Base-by-base conservation (phyloP, 352 stramenopile species). In the Phytophthora quininea region DNA sequence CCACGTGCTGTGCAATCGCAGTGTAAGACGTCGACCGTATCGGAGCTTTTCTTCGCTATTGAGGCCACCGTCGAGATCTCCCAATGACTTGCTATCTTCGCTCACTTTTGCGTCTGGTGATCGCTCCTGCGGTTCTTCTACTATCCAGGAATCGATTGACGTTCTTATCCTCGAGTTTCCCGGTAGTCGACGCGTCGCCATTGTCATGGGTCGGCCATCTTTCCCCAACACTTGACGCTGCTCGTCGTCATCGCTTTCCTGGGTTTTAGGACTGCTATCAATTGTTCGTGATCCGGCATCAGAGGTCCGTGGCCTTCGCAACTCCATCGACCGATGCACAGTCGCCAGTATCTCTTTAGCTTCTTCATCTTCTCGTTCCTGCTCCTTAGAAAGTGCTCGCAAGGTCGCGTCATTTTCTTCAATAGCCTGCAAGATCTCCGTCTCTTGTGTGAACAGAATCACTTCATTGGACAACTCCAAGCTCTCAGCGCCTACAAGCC, bases 361-460 rank as follows among this genome's bases (percentile, higher is more conserved):
- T 31, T 75, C 76, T 58, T 87, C 76, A 40, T 91, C 79, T 58
- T 90, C 70, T 10, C 65, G 75, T 48, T 89, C 51, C 47, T 89
- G 73, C 19, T 78, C 64, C 27, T 65, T 48, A 0, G 69, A 54
- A 5, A 77, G 59, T n/a, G 33, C 15, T 43, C 49, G 54, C 19
- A 89, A 56, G 7, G 61, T 55, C 3, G 67, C 52, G 48, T 93
- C 86, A 35, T 93, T 90, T 3, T 52, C 46, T 55, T 96, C 88
- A 42, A 96, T 96, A 5, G 76, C 73, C n/a, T 69, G 62, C 19
- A 97, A 50, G 24, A 93, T 90, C 0, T 5, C 38, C 4, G 80
- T 51, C 32, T 96, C 79, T 32, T 71, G 88, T 1, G 91, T 97
- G 51, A 98, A 98, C 4, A 97, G 62, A 31, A 98, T 92, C 35